Conservation (phyloP, 2,329 filamentous ascomycete genomes). For the Beauveria bassiana region DNA sequence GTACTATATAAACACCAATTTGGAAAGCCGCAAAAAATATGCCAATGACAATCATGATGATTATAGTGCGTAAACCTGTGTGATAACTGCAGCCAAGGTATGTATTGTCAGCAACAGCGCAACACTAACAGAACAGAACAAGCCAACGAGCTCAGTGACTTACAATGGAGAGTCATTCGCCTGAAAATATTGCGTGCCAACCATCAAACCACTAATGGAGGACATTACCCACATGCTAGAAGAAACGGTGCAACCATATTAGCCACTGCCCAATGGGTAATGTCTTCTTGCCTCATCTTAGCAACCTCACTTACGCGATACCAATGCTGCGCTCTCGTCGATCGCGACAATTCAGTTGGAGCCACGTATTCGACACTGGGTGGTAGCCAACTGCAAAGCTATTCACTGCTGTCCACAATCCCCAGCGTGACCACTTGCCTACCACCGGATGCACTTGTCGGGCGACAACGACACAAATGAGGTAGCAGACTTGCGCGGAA, state of each 20-base stretch:
- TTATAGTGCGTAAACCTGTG: constrained; percentile 36
- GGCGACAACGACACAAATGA: constrained; percentile 34
- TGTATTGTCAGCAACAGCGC: not conserved
- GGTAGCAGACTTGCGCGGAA: constrained; percentile 35
- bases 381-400: constrained; percentile 45
- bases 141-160: constrained; percentile 9
- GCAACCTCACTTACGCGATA: constrained; percentile 31
- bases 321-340: constrained; percentile 39
- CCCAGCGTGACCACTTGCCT: constrained; percentile 40
- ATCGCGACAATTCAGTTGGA: constrained; percentile 42
- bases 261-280: not conserved
- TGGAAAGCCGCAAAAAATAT: constrained; percentile 33
- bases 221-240: constrained; percentile 39
- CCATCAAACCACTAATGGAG: constrained; percentile 43
- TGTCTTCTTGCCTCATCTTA: not conserved
- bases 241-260: not conserved
- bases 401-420: constrained; percentile 44
- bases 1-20: constrained; percentile 13
- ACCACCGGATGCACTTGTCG: constrained; percentile 33
- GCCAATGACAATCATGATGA: constrained; percentile 34
- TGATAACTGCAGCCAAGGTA: constrained; percentile 28
- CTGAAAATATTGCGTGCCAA: constrained; percentile 42
- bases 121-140: not conserved
- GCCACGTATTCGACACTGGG: constrained; percentile 45
- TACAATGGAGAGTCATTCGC: constrained; percentile 33